Evolutionary conservation across 169 alveolate species (phyloP).

Genomic region (Eimeria sp.): DNA sequence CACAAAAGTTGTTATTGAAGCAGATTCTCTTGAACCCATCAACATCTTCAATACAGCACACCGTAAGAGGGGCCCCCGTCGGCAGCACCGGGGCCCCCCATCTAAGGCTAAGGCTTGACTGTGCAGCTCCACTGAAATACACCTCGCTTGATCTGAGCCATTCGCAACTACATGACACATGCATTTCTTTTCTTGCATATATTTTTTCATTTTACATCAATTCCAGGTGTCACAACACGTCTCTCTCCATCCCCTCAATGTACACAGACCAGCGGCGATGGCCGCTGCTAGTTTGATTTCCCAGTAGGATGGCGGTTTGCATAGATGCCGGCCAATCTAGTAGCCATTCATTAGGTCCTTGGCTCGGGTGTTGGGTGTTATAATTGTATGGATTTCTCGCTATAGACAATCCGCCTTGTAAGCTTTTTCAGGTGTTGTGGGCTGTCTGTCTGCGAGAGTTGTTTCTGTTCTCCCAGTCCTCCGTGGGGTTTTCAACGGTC

Average conservation of each 20-base stretch:
- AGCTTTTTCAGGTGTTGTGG: background rate
- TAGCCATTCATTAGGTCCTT: background rate
- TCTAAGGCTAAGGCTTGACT: background rate
- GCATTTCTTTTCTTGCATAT: background rate
- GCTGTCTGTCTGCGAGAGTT: background rate
- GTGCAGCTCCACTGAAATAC: slow-evolving; percentile 16
- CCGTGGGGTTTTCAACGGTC: background rate
- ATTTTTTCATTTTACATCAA: background rate
- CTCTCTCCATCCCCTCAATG: background rate
- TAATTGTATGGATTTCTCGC: background rate
- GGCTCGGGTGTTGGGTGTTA: background rate
- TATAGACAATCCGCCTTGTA: background rate
- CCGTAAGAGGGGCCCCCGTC: background rate
- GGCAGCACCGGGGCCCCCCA: slow-evolving; percentile 32
- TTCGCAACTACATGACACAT: background rate
- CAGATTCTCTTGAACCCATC: background rate
- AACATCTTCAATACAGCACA: background rate
- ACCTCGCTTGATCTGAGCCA: background rate
- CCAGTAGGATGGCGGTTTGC: background rate
- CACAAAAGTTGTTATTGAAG: background rate
- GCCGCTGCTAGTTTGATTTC: background rate
- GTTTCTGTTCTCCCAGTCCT: background rate
- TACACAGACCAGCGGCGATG: background rate
- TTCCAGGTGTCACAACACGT: background rate
- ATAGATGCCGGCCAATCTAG: background rate